phyloP scores from a whole-genome alignment of 495 filamentous ascomycete species.

The Physcia stellaris region DNA sequence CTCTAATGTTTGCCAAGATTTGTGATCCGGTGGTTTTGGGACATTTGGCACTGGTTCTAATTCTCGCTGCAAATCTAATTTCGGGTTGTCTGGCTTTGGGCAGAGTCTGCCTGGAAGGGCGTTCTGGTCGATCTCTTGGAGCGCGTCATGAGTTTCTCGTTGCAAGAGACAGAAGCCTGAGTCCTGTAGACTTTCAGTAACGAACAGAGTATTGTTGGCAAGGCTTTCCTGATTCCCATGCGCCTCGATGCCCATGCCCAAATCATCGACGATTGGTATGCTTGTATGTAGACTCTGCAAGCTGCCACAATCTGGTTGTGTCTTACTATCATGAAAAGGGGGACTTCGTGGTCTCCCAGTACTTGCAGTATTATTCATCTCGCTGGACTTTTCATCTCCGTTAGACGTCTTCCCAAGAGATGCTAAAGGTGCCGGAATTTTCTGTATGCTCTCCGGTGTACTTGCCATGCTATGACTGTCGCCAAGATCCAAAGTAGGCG shows the following conservation, averaged over 20 bases:
- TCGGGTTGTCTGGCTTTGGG: too few relatives aligned
- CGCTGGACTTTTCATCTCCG: too few relatives aligned
- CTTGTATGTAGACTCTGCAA: too few relatives aligned
- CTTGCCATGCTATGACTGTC: background rate
- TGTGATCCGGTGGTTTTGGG: conserved; percentile 1
- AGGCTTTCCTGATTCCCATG: background rate
- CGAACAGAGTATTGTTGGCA: background rate
- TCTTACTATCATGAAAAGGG: background rate
- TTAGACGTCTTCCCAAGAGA: too few relatives aligned
- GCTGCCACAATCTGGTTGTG: too few relatives aligned
- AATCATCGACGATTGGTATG: too few relatives aligned
- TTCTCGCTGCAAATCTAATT: too few relatives aligned
- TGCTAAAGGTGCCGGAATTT: background rate
- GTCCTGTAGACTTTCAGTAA: background rate
- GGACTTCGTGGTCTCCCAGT: too few relatives aligned
- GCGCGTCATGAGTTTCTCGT: conserved; percentile 8
- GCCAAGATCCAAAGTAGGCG: background rate
- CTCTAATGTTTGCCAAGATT: background rate
- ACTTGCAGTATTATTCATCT: too few relatives aligned
- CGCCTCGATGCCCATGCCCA: too few relatives aligned
- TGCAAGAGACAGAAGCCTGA: background rate
- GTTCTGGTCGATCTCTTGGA: conserved; percentile 16
- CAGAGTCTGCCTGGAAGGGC: too few relatives aligned
- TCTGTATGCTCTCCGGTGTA: background rate
- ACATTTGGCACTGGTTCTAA: too few relatives aligned